A percentile compares a stretch with the other conserved stretches of the same genome.
phyloP scores from a whole-genome alignment of 345 rosid species.

The Combretum micranthum region DNA sequence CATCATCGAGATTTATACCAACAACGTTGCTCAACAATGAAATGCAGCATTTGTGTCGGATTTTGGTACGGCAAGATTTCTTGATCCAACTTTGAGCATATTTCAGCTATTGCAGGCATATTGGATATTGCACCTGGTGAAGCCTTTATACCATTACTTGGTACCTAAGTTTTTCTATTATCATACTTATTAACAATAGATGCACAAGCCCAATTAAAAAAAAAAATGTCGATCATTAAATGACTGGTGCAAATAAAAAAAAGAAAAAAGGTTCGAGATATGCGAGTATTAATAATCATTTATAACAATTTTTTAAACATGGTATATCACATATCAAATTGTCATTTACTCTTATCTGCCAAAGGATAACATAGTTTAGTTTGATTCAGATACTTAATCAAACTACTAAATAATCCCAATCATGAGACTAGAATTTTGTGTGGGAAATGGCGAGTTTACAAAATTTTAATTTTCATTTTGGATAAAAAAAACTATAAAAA shows the following conservation, averaged over 20 bases:
- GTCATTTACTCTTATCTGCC: no score
- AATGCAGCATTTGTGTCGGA: slow-evolving; percentile 12
- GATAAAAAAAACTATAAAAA: no score
- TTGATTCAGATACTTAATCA: no score
- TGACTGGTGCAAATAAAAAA: no score
- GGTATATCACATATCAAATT: neutral
- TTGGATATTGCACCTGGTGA: slow-evolving; percentile 23
- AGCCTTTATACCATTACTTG: neutral
- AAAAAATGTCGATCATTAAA: no score
- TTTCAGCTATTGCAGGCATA: slow-evolving; percentile 10
- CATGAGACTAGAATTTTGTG: no score
- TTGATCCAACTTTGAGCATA: slow-evolving; percentile 7
- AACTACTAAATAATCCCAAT: no score
- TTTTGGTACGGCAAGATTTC: slow-evolving; percentile 12
- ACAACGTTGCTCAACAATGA: slow-evolving; percentile 16
- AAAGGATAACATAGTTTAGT: neutral
- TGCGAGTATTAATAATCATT: no score
- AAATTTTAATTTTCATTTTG: no score
- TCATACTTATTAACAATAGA: neutral
- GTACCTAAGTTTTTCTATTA: neutral
- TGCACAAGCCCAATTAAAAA: no score
- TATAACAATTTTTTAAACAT: neutral
- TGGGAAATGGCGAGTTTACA: no score
- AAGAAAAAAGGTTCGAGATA: no score
- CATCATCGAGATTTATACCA: slow-evolving; percentile 18